Evolutionary conservation across 2,329 filamentous ascomycete species (phyloP), one percentile per base, ranked within the genome.

Genomic region (Fusarium nygamai): DNA sequence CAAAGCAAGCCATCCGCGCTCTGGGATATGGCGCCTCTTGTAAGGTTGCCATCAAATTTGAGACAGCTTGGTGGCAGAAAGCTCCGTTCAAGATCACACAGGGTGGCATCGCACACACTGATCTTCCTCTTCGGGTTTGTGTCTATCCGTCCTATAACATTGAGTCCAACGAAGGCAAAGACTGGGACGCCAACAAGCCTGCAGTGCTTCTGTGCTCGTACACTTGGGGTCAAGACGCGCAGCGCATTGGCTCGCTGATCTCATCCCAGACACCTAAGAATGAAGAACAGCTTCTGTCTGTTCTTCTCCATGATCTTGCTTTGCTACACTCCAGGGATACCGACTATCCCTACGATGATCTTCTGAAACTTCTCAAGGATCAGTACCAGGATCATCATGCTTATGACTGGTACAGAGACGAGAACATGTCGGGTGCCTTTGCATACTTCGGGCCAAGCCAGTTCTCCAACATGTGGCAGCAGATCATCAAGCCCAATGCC

Each of bases 11-110:
- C 0, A 81, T 82, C 8, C 74, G 81, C 12, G 72, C 75, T 9
- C 66, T 82, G 19, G 78, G 78, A 8, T 81, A 81, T 14, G 80
- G 80, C 6, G 76, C 78, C 0, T 76, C 79, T 0, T 70, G 70
- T 5, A 82, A 82, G 50, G 78, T 82, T 4, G 81, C 66, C 1
- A 74, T 82, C 29, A 82, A 81, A 43, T 85, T 85, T 61, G 77
- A 79, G 56, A 72, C 74, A 1, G 68, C 79, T 2, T 82, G 79
- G 79, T 79, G 75, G 75, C 66, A 73, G 24, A 13, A 64, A 10
- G 39, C 31, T 0, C 63, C 63, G 0, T 71, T 74, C 20, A 50
- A 61, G 3, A 76, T 77, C 11, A 61, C 19, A 0, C 19, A 66
- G 1, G 76, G 73, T 0, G 76, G 76, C 1, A 39, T 73, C 0